phyloP scores from a whole-genome alignment of 2,329 filamentous ascomycete genomes.

The Talaromyces atroroseus region DNA sequence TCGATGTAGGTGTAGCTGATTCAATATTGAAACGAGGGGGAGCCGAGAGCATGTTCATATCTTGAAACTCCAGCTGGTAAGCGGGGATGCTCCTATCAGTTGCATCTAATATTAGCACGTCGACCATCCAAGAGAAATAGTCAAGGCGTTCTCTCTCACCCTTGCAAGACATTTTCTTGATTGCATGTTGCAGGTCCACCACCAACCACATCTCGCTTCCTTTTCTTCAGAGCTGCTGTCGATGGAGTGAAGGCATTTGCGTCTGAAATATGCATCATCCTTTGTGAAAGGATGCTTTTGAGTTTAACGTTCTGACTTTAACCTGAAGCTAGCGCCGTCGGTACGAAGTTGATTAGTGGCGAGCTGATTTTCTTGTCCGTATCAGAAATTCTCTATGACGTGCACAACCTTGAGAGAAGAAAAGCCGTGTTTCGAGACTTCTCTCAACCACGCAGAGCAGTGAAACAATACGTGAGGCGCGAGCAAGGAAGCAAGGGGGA shows the following conservation, averaged over 20 bases:
- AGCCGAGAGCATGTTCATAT: conserved; percentile 13
- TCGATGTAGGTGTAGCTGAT: neutral
- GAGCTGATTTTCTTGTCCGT: too few relatives aligned
- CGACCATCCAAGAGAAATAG: neutral
- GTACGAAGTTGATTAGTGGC: neutral
- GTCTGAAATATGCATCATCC: conserved; percentile 10
- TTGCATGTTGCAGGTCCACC: conserved; percentile 7
- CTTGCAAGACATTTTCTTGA: conserved; percentile 11
- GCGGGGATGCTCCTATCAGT: conserved; percentile 7
- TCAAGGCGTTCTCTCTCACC: conserved; percentile 1
- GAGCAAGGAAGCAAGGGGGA: neutral
- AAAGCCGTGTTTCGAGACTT: too few relatives aligned
- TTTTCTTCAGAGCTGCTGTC: conserved; percentile 19
- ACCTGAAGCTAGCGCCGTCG: neutral
- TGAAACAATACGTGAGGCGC: neutral
- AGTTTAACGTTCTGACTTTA: neutral
- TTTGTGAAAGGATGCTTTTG: too few relatives aligned
- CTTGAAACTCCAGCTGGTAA: conserved; percentile 15
- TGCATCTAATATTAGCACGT: neutral
- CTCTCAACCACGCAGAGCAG: neutral
- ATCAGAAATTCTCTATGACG: too few relatives aligned
- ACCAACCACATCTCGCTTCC: conserved; percentile 20
- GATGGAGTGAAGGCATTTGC: conserved; percentile 6
- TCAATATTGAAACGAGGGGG: conserved; percentile 10
- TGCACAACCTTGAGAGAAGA: too few relatives aligned